Conservation (phyloP, 140 eudicot species). For the Stevia rebaudiana region DNA sequence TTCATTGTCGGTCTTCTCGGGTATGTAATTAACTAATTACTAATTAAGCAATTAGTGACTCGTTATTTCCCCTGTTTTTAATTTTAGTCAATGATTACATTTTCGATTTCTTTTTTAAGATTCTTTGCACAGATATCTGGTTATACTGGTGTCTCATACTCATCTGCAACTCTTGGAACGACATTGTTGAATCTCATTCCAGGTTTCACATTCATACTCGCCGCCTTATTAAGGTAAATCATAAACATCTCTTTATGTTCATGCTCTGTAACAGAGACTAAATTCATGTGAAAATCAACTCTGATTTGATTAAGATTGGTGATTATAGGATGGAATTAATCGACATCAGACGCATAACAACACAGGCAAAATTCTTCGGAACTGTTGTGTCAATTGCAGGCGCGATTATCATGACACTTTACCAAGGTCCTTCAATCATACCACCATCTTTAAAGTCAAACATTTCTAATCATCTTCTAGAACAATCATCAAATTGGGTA, state of each 20-base stretch:
- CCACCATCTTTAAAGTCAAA: conserved; percentile 5
- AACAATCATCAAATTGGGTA: conserved; percentile 47
- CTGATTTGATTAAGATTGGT: conserved; percentile 5
- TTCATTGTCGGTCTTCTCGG: conserved; percentile 57
- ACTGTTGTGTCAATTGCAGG: conserved; percentile 42
- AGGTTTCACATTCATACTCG: conserved; percentile 35
- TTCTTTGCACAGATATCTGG: conserved; percentile 40
- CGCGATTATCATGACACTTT: conserved; percentile 37
- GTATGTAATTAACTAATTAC: conserved; percentile 39
- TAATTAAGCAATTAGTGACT: too few relatives aligned
- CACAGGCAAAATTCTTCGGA: conserved; percentile 47
- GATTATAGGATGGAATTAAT: conserved; percentile 43
- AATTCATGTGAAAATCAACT: too few relatives aligned
- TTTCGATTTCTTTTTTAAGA: conserved; percentile 18
- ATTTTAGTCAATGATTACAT: background rate
- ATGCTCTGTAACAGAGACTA: background rate
- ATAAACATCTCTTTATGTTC: background rate
- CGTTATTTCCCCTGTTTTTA: background rate
- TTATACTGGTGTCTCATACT: conserved; percentile 31
- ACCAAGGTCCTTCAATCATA: conserved; percentile 36
- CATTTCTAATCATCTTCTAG: conserved; percentile 4
- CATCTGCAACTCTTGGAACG: conserved; percentile 40
- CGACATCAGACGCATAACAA: conserved; percentile 25
- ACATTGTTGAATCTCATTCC: conserved; percentile 36
- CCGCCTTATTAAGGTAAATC: conserved; percentile 39